Evolutionary conservation across 2,329 filamentous ascomycete species (phyloP), one percentile per base, ranked within the genome.

Genomic region (Massarina eburnea): DNA sequence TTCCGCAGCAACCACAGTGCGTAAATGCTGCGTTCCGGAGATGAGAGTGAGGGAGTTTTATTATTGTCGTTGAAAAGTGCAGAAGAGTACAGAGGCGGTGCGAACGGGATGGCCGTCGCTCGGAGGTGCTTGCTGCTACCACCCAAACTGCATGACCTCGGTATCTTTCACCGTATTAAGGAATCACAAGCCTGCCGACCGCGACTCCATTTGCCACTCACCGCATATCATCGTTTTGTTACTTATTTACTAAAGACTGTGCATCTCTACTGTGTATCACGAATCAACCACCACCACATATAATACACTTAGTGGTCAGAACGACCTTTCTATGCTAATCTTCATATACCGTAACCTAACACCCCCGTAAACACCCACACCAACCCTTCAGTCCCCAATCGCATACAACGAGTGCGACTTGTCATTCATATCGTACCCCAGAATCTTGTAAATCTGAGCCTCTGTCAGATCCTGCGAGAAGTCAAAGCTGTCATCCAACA

Each of bases 371-470:
- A n/a, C n/a, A n/a, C n/a, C n/a, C n/a, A n/a, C n/a, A n/a, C n/a
- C n/a, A n/a, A n/a, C 12, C 34, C 9, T 26, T 65, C 51, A 67
- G 33, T 58, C 47, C 3, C 63, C 64, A 49, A 70, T 61, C 24
- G 64, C 52, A 56, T 73, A 74, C 46, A 74, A 48, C 15, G 72
- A 74, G 45, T 72, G 67, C 18, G 61, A 57, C 45, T 62, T 61
- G 47, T 62, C 71, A 39, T 70, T 52, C 15, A 51, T 21, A 45
- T 68, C 58, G 35, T 67, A 73, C 29, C 61, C 57, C 14, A 66
- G 53, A 37, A 75, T 63, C 14, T 62, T 59, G 26, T 58, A 54
- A 39, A 76, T 62, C 47, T 63, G 51, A 26, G 57, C 58, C 29
- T 61, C 49, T n/a, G 56, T 61, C 54, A 75, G 61, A 34, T 52